Base-by-base conservation (phyloP, 768 basidiomycete species). In the Mrakia blollopis region DNA sequence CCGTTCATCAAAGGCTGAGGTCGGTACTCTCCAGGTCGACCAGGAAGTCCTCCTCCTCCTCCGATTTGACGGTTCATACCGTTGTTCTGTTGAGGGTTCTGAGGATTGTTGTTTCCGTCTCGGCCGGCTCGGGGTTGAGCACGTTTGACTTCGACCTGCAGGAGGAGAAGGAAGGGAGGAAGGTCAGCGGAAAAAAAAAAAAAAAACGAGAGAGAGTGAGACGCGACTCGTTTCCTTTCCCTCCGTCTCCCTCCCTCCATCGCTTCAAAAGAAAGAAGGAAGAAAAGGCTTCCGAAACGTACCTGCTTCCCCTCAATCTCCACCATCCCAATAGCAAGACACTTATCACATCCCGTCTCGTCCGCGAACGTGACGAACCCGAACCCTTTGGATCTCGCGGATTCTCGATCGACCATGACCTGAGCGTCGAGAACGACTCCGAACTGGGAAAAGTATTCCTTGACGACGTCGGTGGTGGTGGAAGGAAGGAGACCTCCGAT, bases 361-460 rank as follows among this genome's bases (percentile, higher is more conserved):
- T 94, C 91, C 60, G 84, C 86, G 81, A 98, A 96, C 0, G 94
- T 96, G 16, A 98, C 93, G 82, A 99, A 99, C 0, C 95, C 97
- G 80, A 99, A 99, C 18, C 97, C 97, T 83, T 98, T 97, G 85
- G 68, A 75, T 69, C 94, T 85, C 35, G 92, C 91, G 5, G 94
- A 94, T 84, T 98, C 94, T 62, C 94, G 91, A 84, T 99, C 97
- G 80, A 97, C 87, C 97, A 98, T 99, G 80, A 99, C 94, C 0
- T 96, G 98, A 63, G 96, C 94, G 83, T 99, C 96, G 81, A 97
- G 91, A 79, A 99, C 94, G 80, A 90, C 91, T 78, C 97, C 97
- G 80, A 92, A 98, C 82, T 95, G 91, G 61, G 90, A 89, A 85
- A 98, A 96, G 85, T 92, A 98, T 73, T 90, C 89, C 79, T 92